A percentile compares a stretch with the other conserved stretches of the same genome.
These are phyloP conservation scores for Fraxinus angustifolia DNA, from an alignment of 305 asterid genomes.

Conservation along the genomic window DNA sequence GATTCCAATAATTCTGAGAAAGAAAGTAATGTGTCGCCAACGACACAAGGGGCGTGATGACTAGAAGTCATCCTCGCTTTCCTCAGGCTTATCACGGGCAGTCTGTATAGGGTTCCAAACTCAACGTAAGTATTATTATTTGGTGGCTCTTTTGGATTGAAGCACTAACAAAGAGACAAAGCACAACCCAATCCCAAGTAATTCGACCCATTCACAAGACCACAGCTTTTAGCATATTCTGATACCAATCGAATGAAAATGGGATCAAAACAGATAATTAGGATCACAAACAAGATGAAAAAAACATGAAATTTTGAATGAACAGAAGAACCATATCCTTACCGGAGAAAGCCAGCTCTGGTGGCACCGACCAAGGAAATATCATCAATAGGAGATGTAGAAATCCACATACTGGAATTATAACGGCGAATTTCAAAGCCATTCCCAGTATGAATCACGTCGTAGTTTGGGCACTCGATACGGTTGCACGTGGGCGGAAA, in stretches of 20 bases:
- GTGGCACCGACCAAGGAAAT: constrained; percentile 56
- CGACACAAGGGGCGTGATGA: neutral
- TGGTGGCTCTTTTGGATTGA: neutral
- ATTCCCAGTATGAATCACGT: constrained; percentile 51
- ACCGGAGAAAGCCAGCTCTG: constrained; percentile 61
- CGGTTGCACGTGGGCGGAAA: constrained; percentile 70
- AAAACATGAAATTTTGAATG: neutral
- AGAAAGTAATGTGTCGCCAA: neutral
- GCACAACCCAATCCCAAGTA: neutral
- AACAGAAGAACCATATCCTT: constrained; percentile 15
- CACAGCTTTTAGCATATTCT: neutral
- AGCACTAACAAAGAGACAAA: neutral
- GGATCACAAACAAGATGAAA: neutral
- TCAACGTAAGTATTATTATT: neutral
- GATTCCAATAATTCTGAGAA: neutral
- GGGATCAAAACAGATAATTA: neutral
- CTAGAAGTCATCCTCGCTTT: neutral
- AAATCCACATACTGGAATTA: constrained; percentile 63
- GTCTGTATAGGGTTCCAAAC: neutral
- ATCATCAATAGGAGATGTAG: constrained; percentile 70
- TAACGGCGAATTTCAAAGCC: constrained; percentile 82
- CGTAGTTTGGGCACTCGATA: constrained; percentile 82
- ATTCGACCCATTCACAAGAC: neutral
- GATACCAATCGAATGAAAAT: neutral
- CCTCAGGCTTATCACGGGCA: neutral